Evolutionary conservation across 257 asterid genomes (phyloP), one percentile per base, ranked within the genome.

Genomic region (Scutellaria barbata): DNA sequence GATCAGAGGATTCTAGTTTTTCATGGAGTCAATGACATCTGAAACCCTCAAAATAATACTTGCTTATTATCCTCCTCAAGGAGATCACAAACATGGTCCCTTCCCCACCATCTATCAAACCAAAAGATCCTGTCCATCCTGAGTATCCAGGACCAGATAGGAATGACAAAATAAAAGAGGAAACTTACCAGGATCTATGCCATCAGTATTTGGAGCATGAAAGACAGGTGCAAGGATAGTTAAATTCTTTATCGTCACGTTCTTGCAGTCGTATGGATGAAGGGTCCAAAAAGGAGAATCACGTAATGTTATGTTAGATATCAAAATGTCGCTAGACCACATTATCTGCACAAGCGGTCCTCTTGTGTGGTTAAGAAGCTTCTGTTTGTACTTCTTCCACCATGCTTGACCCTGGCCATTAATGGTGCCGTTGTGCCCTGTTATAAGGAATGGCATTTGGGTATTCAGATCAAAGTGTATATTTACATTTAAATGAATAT

Each of bases 251-350:
- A 89, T 72, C 2, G 88, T 87, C 40, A 89, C 89, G 71, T 87
- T 89, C 83, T 81, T 84, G 81, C 96, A 89, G 76, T 89, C 92
- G 13, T 85, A 89, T 6, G 96, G 96, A 79, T 89, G 96, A 46
- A 89, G 90, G 40, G 96, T 89, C 96, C 96, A 89, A 76, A 89
- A 89, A 17, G 96, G 96, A 64, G 96, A 89, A 80, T 87, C 88
- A 0, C 86, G 89, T 46, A 89, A 72, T 16, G 96, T 89, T 68
- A 89, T 80, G 81, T 87, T 84, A 66, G 90, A 80, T 74, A 89
- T 84, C 77, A 84, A 30, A 56, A 89, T 86, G 82, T 89, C 81
- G 4, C 79, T 82, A 25, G 96, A 89, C 90, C 90, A 84, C 96
- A 89, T 89, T 66, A 89, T 82, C 79, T 89, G 95, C 80, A 89